Evolutionary conservation across 495 filamentous ascomycete genomes (phyloP).

Genomic region (Neurospora cerealis): DNA sequence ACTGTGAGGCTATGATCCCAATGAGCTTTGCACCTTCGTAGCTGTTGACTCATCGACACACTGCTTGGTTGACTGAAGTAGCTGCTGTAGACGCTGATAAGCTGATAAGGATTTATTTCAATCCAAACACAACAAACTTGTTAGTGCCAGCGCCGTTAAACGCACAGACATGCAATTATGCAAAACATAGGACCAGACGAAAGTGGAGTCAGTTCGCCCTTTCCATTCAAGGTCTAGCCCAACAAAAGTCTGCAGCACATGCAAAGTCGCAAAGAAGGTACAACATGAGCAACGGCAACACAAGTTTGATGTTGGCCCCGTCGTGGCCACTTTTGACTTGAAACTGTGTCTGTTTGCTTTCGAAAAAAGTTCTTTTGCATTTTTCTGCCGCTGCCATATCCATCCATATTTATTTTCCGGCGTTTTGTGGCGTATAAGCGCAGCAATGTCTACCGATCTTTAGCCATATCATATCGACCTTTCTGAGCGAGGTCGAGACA

Average conservation of each 20-base stretch:
- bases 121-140: too few species aligned
- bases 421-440: background rate
- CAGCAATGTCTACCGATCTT: background rate
- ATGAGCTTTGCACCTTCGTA: too few species aligned
- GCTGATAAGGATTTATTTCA: background rate
- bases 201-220: background rate
- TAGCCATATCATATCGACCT: background rate
- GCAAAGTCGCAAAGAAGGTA: background rate
- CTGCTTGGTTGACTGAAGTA: too few species aligned
- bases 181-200: background rate
- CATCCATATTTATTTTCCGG: background rate
- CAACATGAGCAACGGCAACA: background rate
- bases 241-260: background rate
- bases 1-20: too few species aligned
- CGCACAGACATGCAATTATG: background rate
- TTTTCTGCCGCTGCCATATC: background rate
- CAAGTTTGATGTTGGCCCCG: background rate
- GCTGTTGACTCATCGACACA: too few species aligned
- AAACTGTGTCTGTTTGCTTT: background rate
- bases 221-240: background rate
- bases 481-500: background rate
- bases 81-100: background rate
- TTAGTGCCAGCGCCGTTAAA: background rate
- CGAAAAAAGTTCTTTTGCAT: background rate
- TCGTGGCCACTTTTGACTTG: background rate